Evolutionary conservation across 1,139 yeast genomes (phyloP).

Genomic region (Kodamaea sp.): DNA sequence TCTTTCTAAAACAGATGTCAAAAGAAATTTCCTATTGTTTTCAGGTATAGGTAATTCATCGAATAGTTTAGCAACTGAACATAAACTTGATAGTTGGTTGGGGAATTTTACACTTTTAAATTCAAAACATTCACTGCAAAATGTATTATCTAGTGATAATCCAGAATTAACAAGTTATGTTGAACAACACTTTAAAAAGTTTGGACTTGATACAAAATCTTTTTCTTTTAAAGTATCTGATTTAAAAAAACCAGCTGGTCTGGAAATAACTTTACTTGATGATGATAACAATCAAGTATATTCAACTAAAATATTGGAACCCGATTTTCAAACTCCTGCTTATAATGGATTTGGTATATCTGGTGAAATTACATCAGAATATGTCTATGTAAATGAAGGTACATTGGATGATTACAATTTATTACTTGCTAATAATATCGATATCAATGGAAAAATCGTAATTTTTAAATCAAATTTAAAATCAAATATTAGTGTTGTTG

Average conservation of each 20-base stretch:
- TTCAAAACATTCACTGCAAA: constrained; percentile 15
- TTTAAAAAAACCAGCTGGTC: constrained; percentile 23
- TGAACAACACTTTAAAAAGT: constrained; percentile 22
- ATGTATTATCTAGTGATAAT: constrained; percentile 28
- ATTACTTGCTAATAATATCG: constrained; percentile 19
- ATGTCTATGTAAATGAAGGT: constrained; percentile 33
- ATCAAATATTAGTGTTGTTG: constrained; percentile 20
- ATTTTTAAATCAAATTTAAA: constrained; percentile 22
- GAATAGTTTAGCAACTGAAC: constrained; percentile 26
- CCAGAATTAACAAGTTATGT: constrained; percentile 25
- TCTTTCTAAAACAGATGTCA: constrained; percentile 61
- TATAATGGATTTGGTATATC: constrained; percentile 30
- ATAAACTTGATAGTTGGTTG: constrained; percentile 26
- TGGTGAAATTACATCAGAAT: constrained; percentile 26
- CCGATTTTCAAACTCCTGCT: constrained; percentile 33
- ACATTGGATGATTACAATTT: constrained; percentile 25
- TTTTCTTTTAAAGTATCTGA: constrained; percentile 18
- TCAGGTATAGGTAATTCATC: constrained; percentile 25
- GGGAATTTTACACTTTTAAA: constrained; percentile 15
- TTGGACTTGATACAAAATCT: constrained; percentile 26
- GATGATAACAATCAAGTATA: constrained; percentile 22
- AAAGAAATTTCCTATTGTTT: constrained; percentile 35
- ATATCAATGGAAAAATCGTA: constrained; percentile 26
- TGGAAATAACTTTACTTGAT: constrained; percentile 25
- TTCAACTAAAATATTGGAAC: constrained; percentile 26